Percentiles rank a stretch among this genome's conserved stretches.
Evolutionary conservation across 805 yeast species (phyloP).

Genomic region (Wickerhamia fluorescens): DNA sequence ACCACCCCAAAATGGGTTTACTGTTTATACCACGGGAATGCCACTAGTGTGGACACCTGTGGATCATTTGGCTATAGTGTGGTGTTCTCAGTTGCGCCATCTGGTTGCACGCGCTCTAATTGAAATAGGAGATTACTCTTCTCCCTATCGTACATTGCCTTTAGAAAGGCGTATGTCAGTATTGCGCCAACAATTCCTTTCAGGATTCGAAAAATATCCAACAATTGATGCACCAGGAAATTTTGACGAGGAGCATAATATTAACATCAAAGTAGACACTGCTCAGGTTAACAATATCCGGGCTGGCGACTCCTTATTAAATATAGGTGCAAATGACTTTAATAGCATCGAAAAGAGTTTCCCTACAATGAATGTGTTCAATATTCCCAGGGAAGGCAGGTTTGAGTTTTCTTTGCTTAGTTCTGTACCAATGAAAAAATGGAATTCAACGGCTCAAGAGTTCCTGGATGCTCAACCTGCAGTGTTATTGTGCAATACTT

Average conservation of each 20-base stretch:
- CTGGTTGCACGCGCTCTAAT: slow-evolving; percentile 53
- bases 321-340: no score
- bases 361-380: slow-evolving; percentile 4
- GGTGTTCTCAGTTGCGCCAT: slow-evolving; percentile 86
- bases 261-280: slow-evolving; percentile 5
- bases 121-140: slow-evolving; percentile 46
- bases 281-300: slow-evolving; percentile 3
- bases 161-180: slow-evolving; percentile 51
- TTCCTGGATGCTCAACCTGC: slow-evolving; percentile 9
- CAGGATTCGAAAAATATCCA: slow-evolving; percentile 48
- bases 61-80: slow-evolving; percentile 90
- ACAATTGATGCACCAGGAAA: slow-evolving; percentile 1
- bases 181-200: slow-evolving; percentile 38
- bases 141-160: slow-evolving; percentile 44
- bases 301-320: background rate
- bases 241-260: no score
- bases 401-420: slow-evolving; percentile 14
- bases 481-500: slow-evolving; percentile 15
- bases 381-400: slow-evolving; percentile 2
- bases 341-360: no score
- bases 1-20: slow-evolving; percentile 71
- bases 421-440: slow-evolving; percentile 7
- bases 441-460: no score
- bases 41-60: slow-evolving; percentile 91
- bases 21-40: slow-evolving; percentile 77